Evolutionary conservation across 345 rosid genomes (phyloP), one percentile per base, ranked within the genome.

Genomic region (Melastoma malabathricum): DNA sequence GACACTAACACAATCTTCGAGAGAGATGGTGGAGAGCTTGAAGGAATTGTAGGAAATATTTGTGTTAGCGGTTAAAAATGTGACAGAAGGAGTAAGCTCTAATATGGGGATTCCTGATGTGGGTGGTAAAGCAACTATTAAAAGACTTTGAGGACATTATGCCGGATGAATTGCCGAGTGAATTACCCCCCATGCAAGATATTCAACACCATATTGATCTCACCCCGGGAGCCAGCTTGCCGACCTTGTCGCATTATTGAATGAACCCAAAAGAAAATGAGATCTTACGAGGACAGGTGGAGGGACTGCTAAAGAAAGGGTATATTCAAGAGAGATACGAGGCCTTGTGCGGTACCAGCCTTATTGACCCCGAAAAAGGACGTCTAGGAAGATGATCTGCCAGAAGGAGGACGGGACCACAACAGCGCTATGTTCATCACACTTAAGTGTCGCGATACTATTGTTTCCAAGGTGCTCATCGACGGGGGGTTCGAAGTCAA

Each of bases 291-390:
- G 50, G 18, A 2, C 17, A 44, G 13, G 51, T 59, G 1, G 57
- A 52, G 3, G 56, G 52, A 2, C 20, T 44, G 10, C 38, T 59
- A 2, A 3, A 15, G 10, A 59, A 59, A 13, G 57, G 51, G 8
- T 10, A 6, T 12, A 20, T 52, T 2, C 4, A 25, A 1, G 63
- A 51, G 15, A 51, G 56, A n/a, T 10, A 43, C 27, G 27, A 59
- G 52, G 13, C 52, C 58, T 10, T 52, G 58, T 29, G 58, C 13
- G n/a, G n/a, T n/a, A n/a, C n/a, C n/a, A n/a, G n/a, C n/a, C n/a
- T n/a, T n/a, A n/a, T n/a, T n/a, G n/a, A n/a, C n/a, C n/a, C n/a
- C n/a, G n/a, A n/a, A n/a, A n/a, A n/a, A n/a, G n/a, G n/a, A n/a
- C n/a, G n/a, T n/a, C n/a, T n/a, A n/a, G n/a, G n/a, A n/a, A n/a